phyloP scores from a whole-genome alignment of 148 eudicot genomes.

The Rhododendron ovatum region DNA sequence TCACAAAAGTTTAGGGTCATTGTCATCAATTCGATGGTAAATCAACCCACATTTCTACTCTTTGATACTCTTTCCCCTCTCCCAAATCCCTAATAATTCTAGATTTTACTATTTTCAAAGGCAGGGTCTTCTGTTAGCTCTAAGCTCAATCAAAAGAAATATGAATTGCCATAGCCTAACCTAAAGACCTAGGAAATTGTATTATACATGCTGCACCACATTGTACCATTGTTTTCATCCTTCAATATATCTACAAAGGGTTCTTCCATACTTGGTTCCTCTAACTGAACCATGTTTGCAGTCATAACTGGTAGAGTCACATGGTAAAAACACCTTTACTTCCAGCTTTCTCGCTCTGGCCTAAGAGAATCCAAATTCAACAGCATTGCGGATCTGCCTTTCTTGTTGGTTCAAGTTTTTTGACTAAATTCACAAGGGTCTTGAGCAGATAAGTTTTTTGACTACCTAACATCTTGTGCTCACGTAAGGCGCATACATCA shows the following conservation, averaged over 20 bases:
- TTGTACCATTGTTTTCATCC: neutral
- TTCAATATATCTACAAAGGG: neutral
- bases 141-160: neutral
- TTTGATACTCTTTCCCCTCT: neutral
- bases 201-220: neutral
- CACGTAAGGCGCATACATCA: neutral
- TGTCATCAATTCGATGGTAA: neutral
- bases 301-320: neutral
- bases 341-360: neutral
- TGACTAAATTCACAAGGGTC: neutral
- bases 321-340: neutral
- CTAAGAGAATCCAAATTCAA: neutral
- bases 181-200: neutral
- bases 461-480: neutral
- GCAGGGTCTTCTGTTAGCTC: neutral
- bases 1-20: neutral
- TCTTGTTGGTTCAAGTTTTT: neutral
- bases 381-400: neutral
- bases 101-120: neutral
- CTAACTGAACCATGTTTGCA: neutral
- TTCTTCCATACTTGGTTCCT: neutral
- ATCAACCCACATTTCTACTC: neutral
- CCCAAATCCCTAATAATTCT: neutral
- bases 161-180: neutral
- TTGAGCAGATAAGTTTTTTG: neutral